These are phyloP conservation scores for Quercus phellos DNA, from an alignment of 331 rosid species.

Conservation along the genomic window DNA sequence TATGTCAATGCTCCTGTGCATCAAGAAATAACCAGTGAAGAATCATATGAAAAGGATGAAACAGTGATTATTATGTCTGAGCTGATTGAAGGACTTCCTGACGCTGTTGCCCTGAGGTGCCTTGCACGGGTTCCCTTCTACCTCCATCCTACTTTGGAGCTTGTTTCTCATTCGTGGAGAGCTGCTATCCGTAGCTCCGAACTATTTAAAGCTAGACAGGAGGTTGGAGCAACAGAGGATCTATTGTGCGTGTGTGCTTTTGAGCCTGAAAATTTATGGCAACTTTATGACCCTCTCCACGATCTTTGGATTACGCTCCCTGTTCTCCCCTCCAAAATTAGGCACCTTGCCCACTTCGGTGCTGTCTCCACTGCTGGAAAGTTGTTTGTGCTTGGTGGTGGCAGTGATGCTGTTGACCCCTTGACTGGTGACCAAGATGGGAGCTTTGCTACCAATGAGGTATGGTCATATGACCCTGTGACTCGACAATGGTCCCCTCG, in stretches of 20 bases:
- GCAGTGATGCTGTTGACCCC: slow-evolving; percentile 92
- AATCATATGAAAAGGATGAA: slow-evolving; percentile 42
- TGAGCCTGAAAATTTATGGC: slow-evolving; percentile 96
- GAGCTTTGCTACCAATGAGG: slow-evolving; percentile 91
- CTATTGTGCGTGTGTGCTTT: slow-evolving; percentile 77
- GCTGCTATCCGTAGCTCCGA: slow-evolving; percentile 77
- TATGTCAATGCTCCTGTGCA: slow-evolving; percentile 25
- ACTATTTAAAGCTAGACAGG: slow-evolving; percentile 70
- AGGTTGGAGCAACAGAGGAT: slow-evolving; percentile 77
- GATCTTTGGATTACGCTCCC: slow-evolving; percentile 96
- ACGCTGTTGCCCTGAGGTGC: slow-evolving; percentile 84
- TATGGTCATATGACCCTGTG: slow-evolving; percentile 93
- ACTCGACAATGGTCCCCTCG: slow-evolving; percentile 63
- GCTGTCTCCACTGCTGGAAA: slow-evolving; percentile 80
- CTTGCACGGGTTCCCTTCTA: slow-evolving; percentile 91
- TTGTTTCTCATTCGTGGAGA: slow-evolving; percentile 84
- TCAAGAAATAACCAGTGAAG: slow-evolving; percentile 17
- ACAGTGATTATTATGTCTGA: slow-evolving; percentile 67
- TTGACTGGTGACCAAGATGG: slow-evolving; percentile 96
- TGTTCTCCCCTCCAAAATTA: slow-evolving; percentile 80
- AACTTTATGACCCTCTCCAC: slow-evolving; percentile 73
- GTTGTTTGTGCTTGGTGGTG: slow-evolving; percentile 92
- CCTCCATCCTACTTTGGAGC: slow-evolving; percentile 75
- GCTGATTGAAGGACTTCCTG: slow-evolving; percentile 94
- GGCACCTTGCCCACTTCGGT: slow-evolving; percentile 88